A percentile compares a stretch with the other conserved stretches of the same genome.
These are phyloP conservation scores for Leccinum aurantiacum DNA, from an alignment of 768 basidiomycete species.

Conservation along the genomic window DNA sequence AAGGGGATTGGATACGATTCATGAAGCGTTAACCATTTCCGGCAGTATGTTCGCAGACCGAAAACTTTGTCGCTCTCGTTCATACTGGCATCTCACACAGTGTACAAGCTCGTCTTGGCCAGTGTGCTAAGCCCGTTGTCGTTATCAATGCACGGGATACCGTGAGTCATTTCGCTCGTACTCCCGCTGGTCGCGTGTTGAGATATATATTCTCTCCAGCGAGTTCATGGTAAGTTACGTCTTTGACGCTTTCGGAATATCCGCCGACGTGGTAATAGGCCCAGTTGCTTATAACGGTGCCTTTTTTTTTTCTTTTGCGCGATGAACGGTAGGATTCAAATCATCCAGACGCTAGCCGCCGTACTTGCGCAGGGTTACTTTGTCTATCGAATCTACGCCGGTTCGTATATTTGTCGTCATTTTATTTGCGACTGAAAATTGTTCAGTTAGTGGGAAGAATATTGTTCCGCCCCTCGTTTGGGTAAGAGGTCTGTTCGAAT, in stretches of 20 bases:
- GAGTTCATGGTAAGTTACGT: conserved; percentile 12
- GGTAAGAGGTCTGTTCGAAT: neutral
- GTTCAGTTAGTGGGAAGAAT: conserved; percentile 8
- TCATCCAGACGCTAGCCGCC: conserved; percentile 3
- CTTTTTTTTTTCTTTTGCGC: neutral
- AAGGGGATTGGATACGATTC: conserved; percentile 13
- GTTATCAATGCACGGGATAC: neutral
- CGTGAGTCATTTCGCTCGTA: conserved; percentile 7
- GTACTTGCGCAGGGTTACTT: conserved; percentile 11
- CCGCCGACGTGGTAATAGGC: conserved; percentile 1
- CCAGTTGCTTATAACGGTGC: conserved; percentile 4
- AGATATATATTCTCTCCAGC: neutral
- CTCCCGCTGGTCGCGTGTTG: neutral
- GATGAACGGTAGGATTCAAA: neutral
- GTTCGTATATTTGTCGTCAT: neutral
- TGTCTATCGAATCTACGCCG: conserved; percentile 14
- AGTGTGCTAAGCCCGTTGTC: neutral
- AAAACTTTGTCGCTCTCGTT: neutral
- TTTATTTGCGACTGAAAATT: neutral
- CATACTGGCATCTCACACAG: neutral
- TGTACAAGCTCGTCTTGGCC: conserved; percentile 10
- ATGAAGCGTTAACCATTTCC: conserved; percentile 8
- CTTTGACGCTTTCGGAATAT: neutral
- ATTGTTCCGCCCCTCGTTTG: neutral
- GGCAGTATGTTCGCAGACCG: conserved; percentile 5